phyloP scores from a whole-genome alignment of 139 green algal genomes.

The Asterochloris sp. region DNA sequence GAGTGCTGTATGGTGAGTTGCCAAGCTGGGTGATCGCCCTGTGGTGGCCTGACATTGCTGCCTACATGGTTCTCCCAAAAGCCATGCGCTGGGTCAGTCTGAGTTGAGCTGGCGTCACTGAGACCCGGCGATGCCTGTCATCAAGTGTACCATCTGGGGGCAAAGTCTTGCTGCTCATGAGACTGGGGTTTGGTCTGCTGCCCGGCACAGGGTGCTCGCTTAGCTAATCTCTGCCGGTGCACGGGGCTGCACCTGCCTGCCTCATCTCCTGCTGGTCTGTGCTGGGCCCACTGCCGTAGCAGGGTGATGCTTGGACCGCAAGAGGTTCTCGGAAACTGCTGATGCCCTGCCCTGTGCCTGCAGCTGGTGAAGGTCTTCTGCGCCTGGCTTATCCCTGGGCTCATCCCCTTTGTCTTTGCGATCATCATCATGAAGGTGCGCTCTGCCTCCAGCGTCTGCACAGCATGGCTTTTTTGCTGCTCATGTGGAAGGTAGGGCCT shows the following conservation, averaged over 20 bases:
- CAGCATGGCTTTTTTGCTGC: not conserved
- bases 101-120: no score
- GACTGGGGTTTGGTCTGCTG: no score
- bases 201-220: not conserved
- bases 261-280: no score
- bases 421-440: slow-evolving; percentile 24
- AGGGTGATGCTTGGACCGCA: not conserved
- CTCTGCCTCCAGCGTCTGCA: not conserved
- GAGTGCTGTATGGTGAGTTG: no score
- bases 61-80: no score
- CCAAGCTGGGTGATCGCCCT: no score
- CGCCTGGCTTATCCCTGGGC: slow-evolving; percentile 20
- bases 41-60: no score
- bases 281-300: not conserved
- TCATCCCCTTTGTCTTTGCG: slow-evolving; percentile 21
- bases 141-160: no score
- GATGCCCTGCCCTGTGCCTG: not conserved
- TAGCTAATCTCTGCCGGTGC: not conserved
- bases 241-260: not conserved
- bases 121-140: no score
- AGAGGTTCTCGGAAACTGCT: not conserved
- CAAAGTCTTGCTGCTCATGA: no score
- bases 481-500: not conserved
- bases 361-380: slow-evolving; percentile 11
- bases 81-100: no score